Base-by-base conservation (phyloP, 83 land plant genomes). In the Diphasiastrum complanatum region DNA sequence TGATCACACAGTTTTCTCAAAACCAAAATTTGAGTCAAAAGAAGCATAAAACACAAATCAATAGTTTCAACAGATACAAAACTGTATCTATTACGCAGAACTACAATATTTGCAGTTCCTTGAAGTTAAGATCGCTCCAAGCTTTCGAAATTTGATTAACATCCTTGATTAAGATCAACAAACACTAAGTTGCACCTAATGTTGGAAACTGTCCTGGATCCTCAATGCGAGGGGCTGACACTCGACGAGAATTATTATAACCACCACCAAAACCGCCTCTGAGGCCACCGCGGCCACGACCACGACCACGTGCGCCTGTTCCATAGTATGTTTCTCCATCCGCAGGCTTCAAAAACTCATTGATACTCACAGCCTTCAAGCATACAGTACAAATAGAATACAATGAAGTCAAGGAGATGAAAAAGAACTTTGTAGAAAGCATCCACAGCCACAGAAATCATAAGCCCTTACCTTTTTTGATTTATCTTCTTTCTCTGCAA, bases 401-500 rank as follows among this genome's bases (percentile, higher is more conserved):
- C 23, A 12, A 24, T 4, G 52, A 8, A 49, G 5, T 11, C 5
- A 16, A 22, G 18, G 16, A 11, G 18, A 5, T 5, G 18, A 12
- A 49, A 49, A 16, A 49, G 14, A 8, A 16, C 22, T 23, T 22
- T 2, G 29, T 23, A 53, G 28, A 5, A 5, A 8, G 28, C 28
- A 5, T 23, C 23, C 23, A 8, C 49, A 47, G 4, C 49, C 3
- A 4, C 4, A 47, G 11, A 20, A 47, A 40, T 3, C 49, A 3
- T 20, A 47, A 2, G 28, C n/a, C n/a, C 57, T 16, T 23, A 59
- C 62, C 62, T 59, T 59, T 27, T 18, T 59, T 35, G 46, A 2
- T 59, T 33, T 59, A 25, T 53, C 57, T 18, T 59, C 62, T 59
- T 59, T 59, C 56, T 59, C 54, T 20, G 4, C 62, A 18, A 4